Percentiles rank a stretch among this genome's conserved stretches.
phyloP scores from a whole-genome alignment of 345 rosid species.

The Cardamine resedifolia region DNA sequence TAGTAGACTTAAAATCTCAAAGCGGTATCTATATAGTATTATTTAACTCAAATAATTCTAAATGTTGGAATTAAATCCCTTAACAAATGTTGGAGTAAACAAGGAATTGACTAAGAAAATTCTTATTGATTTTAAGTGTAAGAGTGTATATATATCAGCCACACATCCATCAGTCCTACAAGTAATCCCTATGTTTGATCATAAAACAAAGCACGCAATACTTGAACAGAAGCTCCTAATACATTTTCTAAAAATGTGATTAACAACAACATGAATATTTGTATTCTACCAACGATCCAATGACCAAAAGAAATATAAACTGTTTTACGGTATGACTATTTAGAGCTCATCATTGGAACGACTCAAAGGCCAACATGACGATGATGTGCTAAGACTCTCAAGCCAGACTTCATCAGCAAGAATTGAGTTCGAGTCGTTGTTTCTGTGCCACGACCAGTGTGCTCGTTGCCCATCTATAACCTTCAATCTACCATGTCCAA shows the following conservation, averaged over 20 bases:
- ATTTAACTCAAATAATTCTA: too few species aligned
- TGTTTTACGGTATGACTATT: neutral
- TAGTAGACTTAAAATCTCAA: too few species aligned
- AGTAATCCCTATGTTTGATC: neutral
- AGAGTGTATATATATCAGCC: neutral
- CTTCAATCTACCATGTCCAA: constrained; percentile 77
- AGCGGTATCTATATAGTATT: too few species aligned
- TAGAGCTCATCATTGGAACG: constrained; percentile 28
- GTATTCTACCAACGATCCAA: neutral
- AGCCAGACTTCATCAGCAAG: constrained; percentile 60
- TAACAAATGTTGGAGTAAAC: too few species aligned
- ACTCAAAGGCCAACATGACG: constrained; percentile 45
- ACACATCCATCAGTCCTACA: neutral
- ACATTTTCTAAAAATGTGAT: neutral
- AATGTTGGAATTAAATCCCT: too few species aligned
- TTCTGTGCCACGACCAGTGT: constrained; percentile 76
- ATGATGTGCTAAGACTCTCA: constrained; percentile 46
- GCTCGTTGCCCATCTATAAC: constrained; percentile 68
- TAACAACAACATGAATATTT: neutral
- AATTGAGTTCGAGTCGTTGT: constrained; percentile 48
- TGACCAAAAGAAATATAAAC: neutral
- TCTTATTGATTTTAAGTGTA: too few species aligned
- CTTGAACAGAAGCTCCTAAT: constrained; percentile 11
- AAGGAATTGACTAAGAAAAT: too few species aligned
- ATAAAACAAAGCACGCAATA: constrained; percentile 4